These are phyloP conservation scores for Periconia macrospinosa DNA, from an alignment of 2,329 filamentous ascomycete species.

Conservation along the genomic window DNA sequence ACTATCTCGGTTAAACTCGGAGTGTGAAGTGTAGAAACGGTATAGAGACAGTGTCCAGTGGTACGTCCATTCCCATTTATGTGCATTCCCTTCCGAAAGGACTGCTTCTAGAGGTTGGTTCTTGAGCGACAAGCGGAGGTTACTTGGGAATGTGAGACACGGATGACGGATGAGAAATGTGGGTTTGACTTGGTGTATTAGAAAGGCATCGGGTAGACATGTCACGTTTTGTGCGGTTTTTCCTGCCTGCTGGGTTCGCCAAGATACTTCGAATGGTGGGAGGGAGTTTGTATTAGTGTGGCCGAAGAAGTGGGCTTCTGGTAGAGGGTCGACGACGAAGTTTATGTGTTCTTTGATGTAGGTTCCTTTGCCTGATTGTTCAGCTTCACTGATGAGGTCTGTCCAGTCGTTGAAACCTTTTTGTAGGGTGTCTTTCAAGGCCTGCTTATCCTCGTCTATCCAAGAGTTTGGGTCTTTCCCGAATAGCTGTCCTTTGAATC, in stretches of 20 bases:
- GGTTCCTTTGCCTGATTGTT: slow-evolving; percentile 8
- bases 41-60: slow-evolving; percentile 18
- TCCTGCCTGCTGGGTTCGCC: not conserved
- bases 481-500: slow-evolving; percentile 9
- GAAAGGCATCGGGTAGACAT: slow-evolving; percentile 12
- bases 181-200: slow-evolving; percentile 4
- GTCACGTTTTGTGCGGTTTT: slow-evolving; percentile 14
- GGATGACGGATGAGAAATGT: slow-evolving; percentile 27
- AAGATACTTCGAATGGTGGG: not conserved
- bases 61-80: slow-evolving; percentile 20
- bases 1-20: not conserved
- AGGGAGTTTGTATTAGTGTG: not conserved
- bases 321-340: slow-evolving; percentile 14
- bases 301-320: slow-evolving; percentile 11
- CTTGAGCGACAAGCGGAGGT: slow-evolving; percentile 17
- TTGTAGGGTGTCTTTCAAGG: slow-evolving; percentile 8
- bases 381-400: slow-evolving; percentile 3
- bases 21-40: slow-evolving; percentile 8
- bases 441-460: slow-evolving; percentile 6
- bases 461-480: slow-evolving; percentile 11
- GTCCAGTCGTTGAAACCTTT: slow-evolving; percentile 6
- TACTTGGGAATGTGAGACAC: slow-evolving; percentile 17
- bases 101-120: slow-evolving; percentile 12
- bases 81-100: not conserved
- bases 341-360: slow-evolving; percentile 24